Percentiles rank a stretch among this genome's conserved stretches.
Evolutionary conservation across 768 basidiomycete genomes (phyloP).

Genomic region (Amanita rubescens): DNA sequence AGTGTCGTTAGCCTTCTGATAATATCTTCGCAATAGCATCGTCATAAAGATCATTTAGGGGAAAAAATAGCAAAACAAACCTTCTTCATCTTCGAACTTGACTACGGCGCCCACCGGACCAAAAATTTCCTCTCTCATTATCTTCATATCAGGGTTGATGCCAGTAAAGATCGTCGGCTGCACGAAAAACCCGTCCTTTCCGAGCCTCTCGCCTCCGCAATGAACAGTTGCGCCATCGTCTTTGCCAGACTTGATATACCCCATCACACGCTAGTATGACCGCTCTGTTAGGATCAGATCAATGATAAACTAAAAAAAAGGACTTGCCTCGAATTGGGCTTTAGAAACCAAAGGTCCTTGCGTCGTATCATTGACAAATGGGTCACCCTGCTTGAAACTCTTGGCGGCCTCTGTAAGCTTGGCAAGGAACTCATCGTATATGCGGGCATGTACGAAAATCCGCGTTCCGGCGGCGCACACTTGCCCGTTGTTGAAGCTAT

Average conservation of each 20-base stretch:
- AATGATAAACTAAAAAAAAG: not conserved
- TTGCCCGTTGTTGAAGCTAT: constrained; percentile 67
- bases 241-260: constrained; percentile 70
- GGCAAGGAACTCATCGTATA: constrained; percentile 74
- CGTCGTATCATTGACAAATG: constrained; percentile 32
- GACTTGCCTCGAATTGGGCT: constrained; percentile 59
- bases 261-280: constrained; percentile 55
- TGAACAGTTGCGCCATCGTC: constrained; percentile 59
- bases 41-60: not conserved
- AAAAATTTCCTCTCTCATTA: constrained; percentile 65
- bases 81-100: constrained; percentile 58
- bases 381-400: constrained; percentile 54
- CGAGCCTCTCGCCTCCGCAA: constrained; percentile 51
- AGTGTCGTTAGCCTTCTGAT: constrained; percentile 56
- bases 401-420: constrained; percentile 45
- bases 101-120: constrained; percentile 68
- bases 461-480: constrained; percentile 80
- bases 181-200: constrained; percentile 62
- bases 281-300: not conserved
- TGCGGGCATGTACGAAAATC: constrained; percentile 71
- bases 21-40: constrained; percentile 28
- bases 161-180: constrained; percentile 65
- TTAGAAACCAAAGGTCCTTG: constrained; percentile 81
- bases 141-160: constrained; percentile 55
- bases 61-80: constrained; percentile 8